phyloP scores from a whole-genome alignment of 495 filamentous ascomycete species.

The Pyrenula massariospora region DNA sequence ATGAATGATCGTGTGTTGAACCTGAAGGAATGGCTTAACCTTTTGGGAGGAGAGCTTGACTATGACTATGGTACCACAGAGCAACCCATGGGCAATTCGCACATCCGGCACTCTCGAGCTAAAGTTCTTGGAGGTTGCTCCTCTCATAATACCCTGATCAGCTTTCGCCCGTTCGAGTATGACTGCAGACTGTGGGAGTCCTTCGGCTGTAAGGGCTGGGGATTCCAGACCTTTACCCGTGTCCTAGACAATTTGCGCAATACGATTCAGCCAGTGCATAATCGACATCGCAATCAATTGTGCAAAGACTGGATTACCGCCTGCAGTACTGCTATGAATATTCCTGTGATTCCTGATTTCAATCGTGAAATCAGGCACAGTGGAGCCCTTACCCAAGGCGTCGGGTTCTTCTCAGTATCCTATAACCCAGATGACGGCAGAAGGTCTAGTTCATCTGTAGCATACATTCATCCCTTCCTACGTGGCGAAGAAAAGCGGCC shows the following conservation, averaged over 20 bases:
- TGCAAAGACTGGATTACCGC: conserved; percentile 74
- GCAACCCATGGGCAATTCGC: conserved; percentile 72
- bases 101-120: conserved; percentile 73
- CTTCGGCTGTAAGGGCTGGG: conserved; percentile 65
- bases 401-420: conserved; percentile 74
- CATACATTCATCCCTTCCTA: conserved; percentile 79
- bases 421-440: conserved; percentile 74
- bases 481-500: conserved; percentile 61
- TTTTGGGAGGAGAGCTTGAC: conserved; percentile 72
- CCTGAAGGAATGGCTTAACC: conserved; percentile 65
- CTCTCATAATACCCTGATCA: conserved; percentile 78
- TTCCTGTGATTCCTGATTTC: conserved; percentile 70
- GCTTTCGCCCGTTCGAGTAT: conserved; percentile 72
- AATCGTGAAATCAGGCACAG: conserved; percentile 60
- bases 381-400: conserved; percentile 56
- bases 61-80: conserved; percentile 81
- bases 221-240: conserved; percentile 64
- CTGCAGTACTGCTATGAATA: conserved; percentile 58
- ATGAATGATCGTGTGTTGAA: conserved; percentile 60
- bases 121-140: conserved; percentile 82
- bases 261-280: conserved; percentile 68
- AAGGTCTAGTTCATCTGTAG: conserved; percentile 69
- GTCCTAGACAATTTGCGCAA: conserved; percentile 66
- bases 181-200: conserved; percentile 63
- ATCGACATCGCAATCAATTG: conserved; percentile 66